phyloP scores from a whole-genome alignment of 768 basidiomycete species.

The Hemileccinum impolitum region DNA sequence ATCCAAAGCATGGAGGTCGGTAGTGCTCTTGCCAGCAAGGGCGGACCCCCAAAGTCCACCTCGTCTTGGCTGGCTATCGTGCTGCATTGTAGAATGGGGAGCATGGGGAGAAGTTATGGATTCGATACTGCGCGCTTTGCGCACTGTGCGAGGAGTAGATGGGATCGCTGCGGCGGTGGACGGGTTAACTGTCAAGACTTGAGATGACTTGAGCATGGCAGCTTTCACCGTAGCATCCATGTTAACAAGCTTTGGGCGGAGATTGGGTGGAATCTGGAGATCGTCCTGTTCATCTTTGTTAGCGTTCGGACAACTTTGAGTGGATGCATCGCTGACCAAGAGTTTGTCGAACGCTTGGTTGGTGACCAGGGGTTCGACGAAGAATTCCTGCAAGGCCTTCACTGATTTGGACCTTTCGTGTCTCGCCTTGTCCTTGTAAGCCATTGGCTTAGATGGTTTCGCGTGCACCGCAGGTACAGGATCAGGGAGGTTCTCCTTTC shows the following conservation, averaged over 20 bases:
- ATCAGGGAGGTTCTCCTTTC: slow-evolving; percentile 68
- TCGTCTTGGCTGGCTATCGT: slow-evolving; percentile 31
- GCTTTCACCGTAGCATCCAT: slow-evolving; percentile 88
- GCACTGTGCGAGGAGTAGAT: slow-evolving; percentile 52
- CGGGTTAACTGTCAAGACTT: slow-evolving; percentile 49
- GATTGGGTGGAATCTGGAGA: slow-evolving; percentile 76
- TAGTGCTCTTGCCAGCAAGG: slow-evolving; percentile 31
- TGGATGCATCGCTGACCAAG: slow-evolving; percentile 48
- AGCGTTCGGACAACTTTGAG: background rate
- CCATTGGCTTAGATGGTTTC: slow-evolving; percentile 22
- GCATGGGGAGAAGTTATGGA: slow-evolving; percentile 55
- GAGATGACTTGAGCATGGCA: slow-evolving; percentile 87
- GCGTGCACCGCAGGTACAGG: slow-evolving; percentile 33
- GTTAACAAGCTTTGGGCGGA: slow-evolving; percentile 73
- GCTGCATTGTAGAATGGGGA: slow-evolving; percentile 35
- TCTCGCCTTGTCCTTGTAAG: slow-evolving; percentile 23
- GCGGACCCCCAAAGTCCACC: slow-evolving; percentile 23
- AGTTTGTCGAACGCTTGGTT: slow-evolving; percentile 78
- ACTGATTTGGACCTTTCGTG: slow-evolving; percentile 44
- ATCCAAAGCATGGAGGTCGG: slow-evolving; percentile 25
- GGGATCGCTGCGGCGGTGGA: slow-evolving; percentile 31
- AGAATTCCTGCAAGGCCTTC: slow-evolving; percentile 40
- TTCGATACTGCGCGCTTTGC: slow-evolving; percentile 71
- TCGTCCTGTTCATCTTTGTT: slow-evolving; percentile 57
- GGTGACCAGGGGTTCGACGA: slow-evolving; percentile 40